Percentiles rank a stretch among this genome's conserved stretches.
Evolutionary conservation across 352 stramenopile genomes (phyloP).

Genomic region (Phytophthora kernoviae): DNA sequence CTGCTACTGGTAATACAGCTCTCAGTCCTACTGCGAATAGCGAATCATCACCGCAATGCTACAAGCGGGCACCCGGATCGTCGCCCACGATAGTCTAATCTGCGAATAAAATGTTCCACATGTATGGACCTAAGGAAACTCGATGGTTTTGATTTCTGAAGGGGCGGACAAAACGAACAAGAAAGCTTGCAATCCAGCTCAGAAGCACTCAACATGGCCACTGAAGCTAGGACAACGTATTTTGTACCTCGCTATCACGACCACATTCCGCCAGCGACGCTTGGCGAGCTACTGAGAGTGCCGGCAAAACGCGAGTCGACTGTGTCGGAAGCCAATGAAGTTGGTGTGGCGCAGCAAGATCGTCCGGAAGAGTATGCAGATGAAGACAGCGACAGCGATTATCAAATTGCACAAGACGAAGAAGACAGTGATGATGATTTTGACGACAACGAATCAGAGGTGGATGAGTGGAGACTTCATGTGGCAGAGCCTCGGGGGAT

Average conservation of each 20-base stretch:
- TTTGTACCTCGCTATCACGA: constrained; percentile 27
- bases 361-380: not conserved
- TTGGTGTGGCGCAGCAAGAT: not conserved
- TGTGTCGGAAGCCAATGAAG: not conserved
- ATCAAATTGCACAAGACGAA: constrained; percentile 5
- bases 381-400: constrained; percentile 33
- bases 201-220: constrained; percentile 8
- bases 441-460: constrained; percentile 25
- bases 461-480: constrained; percentile 37
- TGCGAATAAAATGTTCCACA: constrained; percentile 4
- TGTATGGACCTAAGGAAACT: too few relatives aligned
- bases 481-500: constrained; percentile 22
- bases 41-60: constrained; percentile 46
- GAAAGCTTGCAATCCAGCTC: constrained; percentile 10
- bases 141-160: constrained; percentile 19
- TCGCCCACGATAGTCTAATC: constrained; percentile 44
- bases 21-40: constrained; percentile 35
- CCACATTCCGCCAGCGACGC: constrained; percentile 15
- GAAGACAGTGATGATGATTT: constrained; percentile 25
- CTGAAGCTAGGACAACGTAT: not conserved
- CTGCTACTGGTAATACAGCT: constrained; percentile 6
- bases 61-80: constrained; percentile 60
- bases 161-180: constrained; percentile 17
- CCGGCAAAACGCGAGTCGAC: constrained; percentile 7
- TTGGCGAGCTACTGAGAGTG: constrained; percentile 17